Base-by-base conservation (phyloP, 768 basidiomycete species). In the Mycena haematopus region DNA sequence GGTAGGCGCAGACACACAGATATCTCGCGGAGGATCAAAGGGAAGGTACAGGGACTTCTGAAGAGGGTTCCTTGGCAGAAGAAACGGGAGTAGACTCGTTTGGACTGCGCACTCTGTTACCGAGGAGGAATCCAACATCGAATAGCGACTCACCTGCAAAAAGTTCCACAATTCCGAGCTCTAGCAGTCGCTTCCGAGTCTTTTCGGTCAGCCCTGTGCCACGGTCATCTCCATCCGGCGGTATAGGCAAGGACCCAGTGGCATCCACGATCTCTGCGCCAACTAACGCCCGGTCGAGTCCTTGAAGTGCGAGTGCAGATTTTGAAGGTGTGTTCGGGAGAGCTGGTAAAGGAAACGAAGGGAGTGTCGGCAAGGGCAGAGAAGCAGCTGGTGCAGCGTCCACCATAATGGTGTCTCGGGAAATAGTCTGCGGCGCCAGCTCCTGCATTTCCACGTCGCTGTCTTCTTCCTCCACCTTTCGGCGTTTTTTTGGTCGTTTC, bases 1-100 rank as follows among this genome's bases (percentile, higher is more conserved):
- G 0, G 97, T 99, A 0, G 97, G 97, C 1, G 97, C 97, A 9
- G 95, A 97, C 14, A 96, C 92, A 68, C 95, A 96, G 14, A 95
- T 83, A 75, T 99, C 97, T 27, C 82, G 82, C 27, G 88, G 88
- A 36, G 85, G 82, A 59, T 83, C 72, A 68, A 85, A 88, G 0
- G 92, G 88, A 45, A 82, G 77, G 69, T 93, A 93, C 11, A 95
- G 74, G 1, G 79, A 73, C 52, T 78, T 73, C 42, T 81, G 73
- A 5, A 73, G 67, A 10, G 72, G 66, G 19, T 80, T 71, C 51
- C 77, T 53, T 17, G 82, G 80, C 15, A 96, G 82, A 0, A 99
- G 80, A 70, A 94, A 87, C 1, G 96, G 96, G 0, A 99, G 76
- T 14, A 98, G 83, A 19, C 83, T 84, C 1, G 93, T 94, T 81